Evolutionary conservation across 208 protist genomes (phyloP), one percentile per base, ranked within the genome.

Genomic region (Trypanosoma scelopori): DNA sequence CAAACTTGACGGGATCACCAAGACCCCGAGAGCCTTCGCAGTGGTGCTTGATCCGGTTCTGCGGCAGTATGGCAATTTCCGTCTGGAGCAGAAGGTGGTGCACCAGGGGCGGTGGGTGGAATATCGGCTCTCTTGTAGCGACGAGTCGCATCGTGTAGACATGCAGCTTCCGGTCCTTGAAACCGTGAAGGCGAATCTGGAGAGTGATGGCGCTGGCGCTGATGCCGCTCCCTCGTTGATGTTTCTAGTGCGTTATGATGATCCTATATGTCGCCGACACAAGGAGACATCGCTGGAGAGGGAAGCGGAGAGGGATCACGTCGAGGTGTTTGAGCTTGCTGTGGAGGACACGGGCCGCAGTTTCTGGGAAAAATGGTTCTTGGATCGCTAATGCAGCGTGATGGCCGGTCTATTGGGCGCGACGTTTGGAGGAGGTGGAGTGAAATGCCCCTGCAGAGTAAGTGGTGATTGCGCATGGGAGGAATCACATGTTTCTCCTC

Each of bases 281-380:
- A 88, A 89, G 72, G 70, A 76, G 15, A 84, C 78, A 16, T 59
- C 77, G 51, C 47, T 55, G 30, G 89, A 94, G 72, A 76, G 66
- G 42, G 86, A 84, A 23, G 78, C 74, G 20, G 70, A 79, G 53
- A 63, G 78, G 39, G 76, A 69, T 18, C 89, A 94, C 52, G 59
- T 72, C 22, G 89, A 94, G 64, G 78, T 81, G 35, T 89, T 92
- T 63, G 84, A 94, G 65, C 66, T 94, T 15, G 89, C 89, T 1
- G 73, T 86, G 11, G 78, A 87, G 42, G 69, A 82, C 46, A 74
- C 50, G 32, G 79, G 84, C 27, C 61, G 78, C 15, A 74, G 69
- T 5, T 85, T 82, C 58, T 89, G 71, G 71, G 88, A 94, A 55
- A 69, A 64, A 30, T 90, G 71, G 68, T 94, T 92, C 51, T 47